Percentiles rank a stretch among this genome's conserved stretches.
Evolutionary conservation across 768 basidiomycete species (phyloP).

Genomic region (Pulveroboletus frians): DNA sequence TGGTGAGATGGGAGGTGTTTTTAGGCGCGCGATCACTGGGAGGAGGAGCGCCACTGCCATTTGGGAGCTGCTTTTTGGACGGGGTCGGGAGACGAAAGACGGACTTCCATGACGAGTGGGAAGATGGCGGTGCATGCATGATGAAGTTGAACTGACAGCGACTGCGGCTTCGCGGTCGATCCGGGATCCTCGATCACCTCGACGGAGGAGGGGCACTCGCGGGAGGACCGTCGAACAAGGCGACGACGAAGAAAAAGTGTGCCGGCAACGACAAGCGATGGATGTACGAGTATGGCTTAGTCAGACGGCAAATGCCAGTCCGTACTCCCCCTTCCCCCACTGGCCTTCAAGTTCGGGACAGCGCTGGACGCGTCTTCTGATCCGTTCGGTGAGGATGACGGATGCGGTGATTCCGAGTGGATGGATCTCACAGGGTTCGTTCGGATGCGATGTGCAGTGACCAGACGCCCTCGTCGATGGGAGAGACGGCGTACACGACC

Average conservation of each 20-base stretch:
- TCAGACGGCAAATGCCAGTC: constrained; percentile 30
- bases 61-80: constrained; percentile 48
- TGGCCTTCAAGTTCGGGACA: not conserved
- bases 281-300: constrained; percentile 17
- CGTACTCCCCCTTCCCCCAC: not conserved
- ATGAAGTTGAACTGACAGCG: not conserved
- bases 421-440: no score
- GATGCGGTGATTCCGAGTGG: no score
- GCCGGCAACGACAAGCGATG: constrained; percentile 14
- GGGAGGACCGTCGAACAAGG: constrained; percentile 7
- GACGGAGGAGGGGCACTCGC: constrained; percentile 4
- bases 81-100: constrained; percentile 69
- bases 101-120: constrained; percentile 55
- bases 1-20: constrained; percentile 18
- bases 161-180: constrained; percentile 21
- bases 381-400: no score
- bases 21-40: constrained; percentile 42
- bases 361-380: no score
- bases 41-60: constrained; percentile 35
- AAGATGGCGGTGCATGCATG: constrained; percentile 26
- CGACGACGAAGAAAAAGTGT: constrained; percentile 15
- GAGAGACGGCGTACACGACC: no score
- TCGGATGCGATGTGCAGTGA: no score
- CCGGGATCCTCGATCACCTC: constrained; percentile 20
- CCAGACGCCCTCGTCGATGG: no score